Base-by-base conservation (phyloP, 345 rosid genomes). In the Brassica napus region DNA sequence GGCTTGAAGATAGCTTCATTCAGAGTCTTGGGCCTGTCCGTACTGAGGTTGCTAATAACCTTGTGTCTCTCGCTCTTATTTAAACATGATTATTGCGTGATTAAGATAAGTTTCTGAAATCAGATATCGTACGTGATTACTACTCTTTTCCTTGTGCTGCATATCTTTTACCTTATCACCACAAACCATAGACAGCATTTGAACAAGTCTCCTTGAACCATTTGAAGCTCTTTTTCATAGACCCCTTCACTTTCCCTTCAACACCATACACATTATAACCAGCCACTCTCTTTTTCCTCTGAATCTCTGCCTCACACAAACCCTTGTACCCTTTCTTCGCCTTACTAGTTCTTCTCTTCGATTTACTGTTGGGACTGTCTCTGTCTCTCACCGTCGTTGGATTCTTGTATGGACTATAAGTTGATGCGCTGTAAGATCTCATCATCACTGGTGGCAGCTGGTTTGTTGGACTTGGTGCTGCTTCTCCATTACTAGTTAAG, bases 241-340 rank as follows among this genome's bases (percentile, higher is more conserved):
- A 90, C 18, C 89, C 97, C 66, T 91, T 94, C 87, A 91, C 85
- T 78, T 86, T 94, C 8, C 94, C 94, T 80, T 94, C 94, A 49
- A 90, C 88, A 8, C 88, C 60, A 77, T 94, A 91, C 8, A 82
- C 93, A 75, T 90, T 92, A 87, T 94, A 92, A 72, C 88, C 57
- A 21, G 91, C 97, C 72, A 94, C 97, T 86, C 97, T 89, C 76
- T 84, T 91, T 83, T 90, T 94, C 92, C 98, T 92, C 81, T 91
- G 94, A 64, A 90, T 58, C 83, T 94, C 98, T 37, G 94, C 92
- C 65, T 94, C 97, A 24, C 68, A 83, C 47, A 94, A 82, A 78
- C 89, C 85, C 95, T 91, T 91, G 1, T 35, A 35, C 57, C 64
- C 69, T 71, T 55, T 81, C 68, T 32, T 74, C 78, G 26, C 30